A percentile compares a stretch with the other conserved stretches of the same genome.
Evolutionary conservation across 192 early-diverging fungal genomes (phyloP).

Genomic region (Backusella tuberculispora): DNA sequence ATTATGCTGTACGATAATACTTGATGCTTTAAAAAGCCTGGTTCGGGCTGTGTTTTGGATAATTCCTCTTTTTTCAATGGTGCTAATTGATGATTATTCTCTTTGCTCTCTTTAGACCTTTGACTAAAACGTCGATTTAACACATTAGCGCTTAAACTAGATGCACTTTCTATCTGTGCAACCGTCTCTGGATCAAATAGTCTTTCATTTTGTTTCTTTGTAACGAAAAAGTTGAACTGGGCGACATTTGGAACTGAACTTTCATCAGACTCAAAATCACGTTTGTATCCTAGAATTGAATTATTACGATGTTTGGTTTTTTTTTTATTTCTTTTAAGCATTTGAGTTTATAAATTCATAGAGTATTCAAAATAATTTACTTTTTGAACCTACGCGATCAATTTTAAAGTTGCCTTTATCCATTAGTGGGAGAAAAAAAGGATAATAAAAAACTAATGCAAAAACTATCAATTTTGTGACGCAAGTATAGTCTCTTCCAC

Average conservation of each 20-base stretch:
- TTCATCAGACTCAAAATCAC: slow-evolving; percentile 2
- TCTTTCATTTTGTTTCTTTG: background rate
- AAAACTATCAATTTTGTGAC: background rate
- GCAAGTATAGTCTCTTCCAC: background rate
- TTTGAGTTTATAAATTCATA: slow-evolving; percentile 2
- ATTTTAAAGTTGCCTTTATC: background rate
- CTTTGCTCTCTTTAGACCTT: background rate
- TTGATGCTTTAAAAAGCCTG: background rate
- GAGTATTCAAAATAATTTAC: background rate
- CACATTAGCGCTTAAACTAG: background rate
- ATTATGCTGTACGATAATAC: slow-evolving; percentile 2
- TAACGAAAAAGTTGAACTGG: background rate
- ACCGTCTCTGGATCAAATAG: slow-evolving; percentile 1
- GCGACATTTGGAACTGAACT: background rate
- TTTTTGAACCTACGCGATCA: slow-evolving; percentile 16
- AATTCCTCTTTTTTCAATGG: background rate
- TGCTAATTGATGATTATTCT: background rate
- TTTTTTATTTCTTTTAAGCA: background rate
- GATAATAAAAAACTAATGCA: background rate
- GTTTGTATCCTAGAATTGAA: slow-evolving; percentile 4
- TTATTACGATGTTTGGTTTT: background rate
- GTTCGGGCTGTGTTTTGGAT: background rate
- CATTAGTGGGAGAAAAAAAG: background rate
- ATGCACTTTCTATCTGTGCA: background rate
- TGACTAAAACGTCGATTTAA: slow-evolving; percentile 2